phyloP scores from a whole-genome alignment of 106 monocot genomes.

The Amphibolis antarctica region DNA sequence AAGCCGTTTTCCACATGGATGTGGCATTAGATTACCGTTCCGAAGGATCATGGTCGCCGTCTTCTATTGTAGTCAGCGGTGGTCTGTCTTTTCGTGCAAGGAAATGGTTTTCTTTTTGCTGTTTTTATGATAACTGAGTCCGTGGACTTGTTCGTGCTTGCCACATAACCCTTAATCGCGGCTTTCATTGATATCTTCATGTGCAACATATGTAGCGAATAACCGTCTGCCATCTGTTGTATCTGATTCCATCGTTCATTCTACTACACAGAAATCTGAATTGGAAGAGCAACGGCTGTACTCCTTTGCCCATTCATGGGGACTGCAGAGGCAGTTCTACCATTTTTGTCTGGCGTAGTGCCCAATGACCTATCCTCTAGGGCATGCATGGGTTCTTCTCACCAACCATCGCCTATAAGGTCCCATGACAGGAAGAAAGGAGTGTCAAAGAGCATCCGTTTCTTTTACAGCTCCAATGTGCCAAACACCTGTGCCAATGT shows the following conservation, averaged over 20 bases:
- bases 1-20: too few species aligned
- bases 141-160: too few species aligned
- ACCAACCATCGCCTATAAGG: conserved; percentile 2
- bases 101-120: too few species aligned
- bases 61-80: too few species aligned
- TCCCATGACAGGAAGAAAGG: conserved; percentile 15
- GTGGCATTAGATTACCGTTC: too few species aligned
- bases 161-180: too few species aligned
- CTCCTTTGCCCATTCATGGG: not conserved
- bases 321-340: conserved; percentile 7
- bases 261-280: not conserved
- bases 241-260: not conserved
- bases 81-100: too few species aligned
- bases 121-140: too few species aligned
- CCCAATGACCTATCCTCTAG: conserved; percentile 11
- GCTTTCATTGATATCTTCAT: too few species aligned
- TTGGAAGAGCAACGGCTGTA: not conserved
- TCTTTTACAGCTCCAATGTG: conserved; percentile 1
- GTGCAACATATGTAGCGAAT: not conserved
- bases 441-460: not conserved
- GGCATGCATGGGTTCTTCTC: conserved; percentile 5
- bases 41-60: too few species aligned
- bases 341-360: conserved; percentile 7
- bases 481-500: conserved; percentile 2
- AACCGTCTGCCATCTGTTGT: not conserved